These are phyloP conservation scores for Vickermania ingenoplastis DNA, from an alignment of 208 protist species.

Conservation along the genomic window DNA sequence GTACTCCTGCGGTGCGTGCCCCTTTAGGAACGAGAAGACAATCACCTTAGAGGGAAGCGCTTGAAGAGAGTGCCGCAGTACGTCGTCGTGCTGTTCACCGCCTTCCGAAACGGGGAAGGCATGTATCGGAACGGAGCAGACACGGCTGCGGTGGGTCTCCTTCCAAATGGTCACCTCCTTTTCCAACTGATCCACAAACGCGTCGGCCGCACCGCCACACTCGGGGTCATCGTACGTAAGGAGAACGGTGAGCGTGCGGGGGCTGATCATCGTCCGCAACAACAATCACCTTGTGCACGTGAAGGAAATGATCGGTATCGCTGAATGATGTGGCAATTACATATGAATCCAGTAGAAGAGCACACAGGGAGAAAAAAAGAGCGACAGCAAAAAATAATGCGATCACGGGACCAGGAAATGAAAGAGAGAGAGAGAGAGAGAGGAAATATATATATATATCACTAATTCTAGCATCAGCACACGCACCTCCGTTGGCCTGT, in stretches of 20 bases:
- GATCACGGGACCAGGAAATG: no score
- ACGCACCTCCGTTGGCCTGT: no score
- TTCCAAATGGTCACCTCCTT: constrained; percentile 21
- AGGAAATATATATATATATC: constrained; percentile 2
- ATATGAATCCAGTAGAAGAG: background rate
- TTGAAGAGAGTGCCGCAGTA: constrained; percentile 59
- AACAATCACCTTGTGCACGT: no score
- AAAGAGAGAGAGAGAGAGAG: constrained; percentile 14
- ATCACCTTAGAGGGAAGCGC: constrained; percentile 70
- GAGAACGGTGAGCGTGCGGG: constrained; percentile 43
- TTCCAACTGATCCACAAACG: constrained; percentile 69
- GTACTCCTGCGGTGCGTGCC: constrained; percentile 72
- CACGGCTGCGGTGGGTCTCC: background rate
- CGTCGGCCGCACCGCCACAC: constrained; percentile 79
- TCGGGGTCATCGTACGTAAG: constrained; percentile 85
- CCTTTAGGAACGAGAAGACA: constrained; percentile 76
- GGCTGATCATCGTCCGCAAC: background rate
- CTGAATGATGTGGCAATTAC: no score
- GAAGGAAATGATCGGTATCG: no score
- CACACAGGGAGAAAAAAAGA: background rate
- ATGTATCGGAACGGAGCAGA: constrained; percentile 51
- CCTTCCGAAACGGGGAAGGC: constrained; percentile 50
- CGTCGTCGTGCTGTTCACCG: constrained; percentile 52
- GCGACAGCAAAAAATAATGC: no score
- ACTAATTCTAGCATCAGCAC: no score